These are phyloP conservation scores for Cystofilobasidium capitatum DNA, from an alignment of 768 basidiomycete genomes.

Conservation along the genomic window DNA sequence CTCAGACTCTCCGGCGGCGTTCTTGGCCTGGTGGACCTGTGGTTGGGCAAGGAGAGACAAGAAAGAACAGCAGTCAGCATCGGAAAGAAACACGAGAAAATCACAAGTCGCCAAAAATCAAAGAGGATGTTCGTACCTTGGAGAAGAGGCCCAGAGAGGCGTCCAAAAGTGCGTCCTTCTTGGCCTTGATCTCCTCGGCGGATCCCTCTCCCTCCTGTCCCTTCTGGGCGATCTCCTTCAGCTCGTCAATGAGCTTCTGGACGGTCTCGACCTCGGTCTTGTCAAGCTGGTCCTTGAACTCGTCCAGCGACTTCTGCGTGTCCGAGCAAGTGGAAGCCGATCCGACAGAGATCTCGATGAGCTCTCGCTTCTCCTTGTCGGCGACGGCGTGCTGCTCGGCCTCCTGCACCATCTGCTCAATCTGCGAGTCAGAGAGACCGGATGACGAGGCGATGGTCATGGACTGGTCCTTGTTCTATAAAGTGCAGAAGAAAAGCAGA, in stretches of 20 bases:
- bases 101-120: too few species aligned
- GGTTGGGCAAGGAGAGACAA: background rate
- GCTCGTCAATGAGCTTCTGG: constrained; percentile 68
- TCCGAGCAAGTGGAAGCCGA: constrained; percentile 88
- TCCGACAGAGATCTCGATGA: constrained; percentile 95
- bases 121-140: constrained; percentile 47
- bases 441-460: constrained; percentile 98
- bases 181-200: constrained; percentile 78
- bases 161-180: constrained; percentile 86
- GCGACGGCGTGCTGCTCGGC: constrained; percentile 87
- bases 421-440: constrained; percentile 90
- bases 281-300: constrained; percentile 97
- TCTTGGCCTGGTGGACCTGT: constrained; percentile 1
- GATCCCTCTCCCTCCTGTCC: constrained; percentile 78
- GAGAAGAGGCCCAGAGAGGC: constrained; percentile 95
- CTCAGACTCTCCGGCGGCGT: background rate
- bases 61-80: background rate
- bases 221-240: constrained; percentile 79
- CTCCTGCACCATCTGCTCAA: constrained; percentile 91
- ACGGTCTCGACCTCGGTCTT: constrained; percentile 89
- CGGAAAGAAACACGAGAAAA: too few species aligned
- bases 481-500: too few species aligned
- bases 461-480: constrained; percentile 74
- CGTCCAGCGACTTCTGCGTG: constrained; percentile 94
- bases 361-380: constrained; percentile 71